Evolutionary conservation across 352 stramenopile species (phyloP).

Genomic region (Globisporangium uncinulatum): DNA sequence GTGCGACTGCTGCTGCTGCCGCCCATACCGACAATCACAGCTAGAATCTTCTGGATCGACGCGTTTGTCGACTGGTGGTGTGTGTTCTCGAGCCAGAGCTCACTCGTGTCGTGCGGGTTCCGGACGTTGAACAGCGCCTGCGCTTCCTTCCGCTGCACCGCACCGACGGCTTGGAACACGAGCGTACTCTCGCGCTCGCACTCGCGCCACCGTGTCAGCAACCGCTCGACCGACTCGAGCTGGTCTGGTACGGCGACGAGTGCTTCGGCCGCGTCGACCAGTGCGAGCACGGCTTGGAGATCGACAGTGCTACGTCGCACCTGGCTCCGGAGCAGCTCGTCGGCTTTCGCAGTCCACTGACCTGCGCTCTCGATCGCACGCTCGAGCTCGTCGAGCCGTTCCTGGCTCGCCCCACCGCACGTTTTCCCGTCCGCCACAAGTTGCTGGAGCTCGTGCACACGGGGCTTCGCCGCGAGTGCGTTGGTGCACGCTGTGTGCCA

Average conservation of each 20-base stretch:
- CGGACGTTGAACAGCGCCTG: conserved; percentile 9
- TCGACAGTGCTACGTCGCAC: background rate
- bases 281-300: conserved; percentile 10
- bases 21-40: conserved; percentile 6
- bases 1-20: background rate
- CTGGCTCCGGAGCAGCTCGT: conserved; percentile 16
- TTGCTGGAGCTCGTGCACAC: conserved; percentile 20
- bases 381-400: conserved; percentile 30
- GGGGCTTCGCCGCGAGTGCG: conserved; percentile 18
- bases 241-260: conserved; percentile 19
- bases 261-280: conserved; percentile 21
- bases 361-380: conserved; percentile 14
- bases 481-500: conserved; percentile 35
- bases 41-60: conserved; percentile 6
- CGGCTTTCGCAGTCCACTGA: conserved; percentile 21
- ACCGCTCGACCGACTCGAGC: conserved; percentile 18
- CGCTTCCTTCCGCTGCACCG: conserved; percentile 21
- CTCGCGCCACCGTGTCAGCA: conserved; percentile 25
- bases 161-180: conserved; percentile 18
- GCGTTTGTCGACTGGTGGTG: conserved; percentile 10
- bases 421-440: conserved; percentile 20
- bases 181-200: conserved; percentile 9
- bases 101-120: conserved; percentile 1
- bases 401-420: conserved; percentile 21
- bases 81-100: conserved; percentile 11